These are phyloP conservation scores for Escovopsis sp. DNA, from an alignment of 2,329 filamentous ascomycete species.

Conservation along the genomic window DNA sequence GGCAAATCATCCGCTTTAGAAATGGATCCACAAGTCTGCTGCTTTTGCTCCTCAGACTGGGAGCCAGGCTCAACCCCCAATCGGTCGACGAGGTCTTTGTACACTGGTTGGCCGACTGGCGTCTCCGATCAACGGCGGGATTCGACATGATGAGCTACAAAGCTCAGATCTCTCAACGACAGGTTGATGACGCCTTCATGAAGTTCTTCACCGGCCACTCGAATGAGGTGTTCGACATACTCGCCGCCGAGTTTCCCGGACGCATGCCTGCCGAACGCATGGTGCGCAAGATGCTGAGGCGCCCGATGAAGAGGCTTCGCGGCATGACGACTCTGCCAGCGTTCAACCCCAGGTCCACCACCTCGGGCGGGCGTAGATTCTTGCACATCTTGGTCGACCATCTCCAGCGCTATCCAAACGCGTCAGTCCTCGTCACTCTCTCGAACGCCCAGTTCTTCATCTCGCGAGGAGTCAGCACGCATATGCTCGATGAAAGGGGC, in stretches of 20 bases:
- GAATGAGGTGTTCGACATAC: not conserved
- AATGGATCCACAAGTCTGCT: not conserved
- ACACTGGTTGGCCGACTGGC: not conserved
- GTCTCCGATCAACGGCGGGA: not conserved
- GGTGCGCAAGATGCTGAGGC: not conserved
- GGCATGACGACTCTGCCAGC: not conserved
- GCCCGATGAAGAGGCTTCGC: not conserved
- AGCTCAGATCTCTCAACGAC: not conserved
- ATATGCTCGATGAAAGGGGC: no score
- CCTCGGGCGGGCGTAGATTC: not conserved
- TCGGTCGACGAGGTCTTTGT: conserved; percentile 1
- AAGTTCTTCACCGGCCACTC: not conserved
- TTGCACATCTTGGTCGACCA: conserved; percentile 5
- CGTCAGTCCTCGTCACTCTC: not conserved
- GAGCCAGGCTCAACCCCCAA: not conserved
- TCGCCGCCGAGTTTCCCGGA: not conserved
- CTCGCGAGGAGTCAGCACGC: no score
- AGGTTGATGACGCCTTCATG: not conserved
- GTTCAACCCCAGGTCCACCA: conserved; percentile 3
- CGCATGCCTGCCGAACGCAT: not conserved
- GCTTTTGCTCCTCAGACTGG: not conserved
- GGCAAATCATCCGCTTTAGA: not conserved
- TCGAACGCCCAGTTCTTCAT: not conserved
- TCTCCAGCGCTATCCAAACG: not conserved
- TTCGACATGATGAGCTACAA: not conserved